Conservation (phyloP, 1,284 basidiomycete species). For the Psilocybe mexicana region DNA sequence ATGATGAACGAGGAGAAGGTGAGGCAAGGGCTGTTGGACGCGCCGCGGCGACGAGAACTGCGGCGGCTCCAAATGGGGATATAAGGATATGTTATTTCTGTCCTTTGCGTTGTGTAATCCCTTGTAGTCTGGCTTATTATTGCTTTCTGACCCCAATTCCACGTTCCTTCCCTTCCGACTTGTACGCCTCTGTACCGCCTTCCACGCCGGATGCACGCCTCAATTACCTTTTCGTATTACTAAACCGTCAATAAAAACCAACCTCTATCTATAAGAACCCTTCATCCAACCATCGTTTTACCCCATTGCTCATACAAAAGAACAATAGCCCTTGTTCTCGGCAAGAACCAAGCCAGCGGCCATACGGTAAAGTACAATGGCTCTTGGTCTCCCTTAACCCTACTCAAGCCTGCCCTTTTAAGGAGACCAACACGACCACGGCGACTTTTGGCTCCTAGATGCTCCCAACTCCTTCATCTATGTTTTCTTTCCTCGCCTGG, state of each 20-base stretch:
- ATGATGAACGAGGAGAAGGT: not conserved
- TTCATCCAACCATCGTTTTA: conserved; percentile 4
- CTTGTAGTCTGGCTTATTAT: not conserved
- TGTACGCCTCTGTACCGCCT: conserved; percentile 3
- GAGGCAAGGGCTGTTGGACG: not conserved
- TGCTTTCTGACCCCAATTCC: conserved; percentile 3
- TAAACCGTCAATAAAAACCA: conserved; percentile 3
- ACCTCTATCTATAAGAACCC: not conserved
- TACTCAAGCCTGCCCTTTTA: conserved; percentile 10
- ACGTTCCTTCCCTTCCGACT: conserved; percentile 16
- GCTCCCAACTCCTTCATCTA: conserved; percentile 32
- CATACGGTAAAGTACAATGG: conserved; percentile 25
- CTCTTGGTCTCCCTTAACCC: conserved; percentile 5
- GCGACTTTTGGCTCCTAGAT: conserved; percentile 1
- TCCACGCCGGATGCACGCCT: conserved; percentile 24
- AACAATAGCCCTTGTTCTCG: conserved; percentile 31
- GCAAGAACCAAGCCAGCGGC: conserved; percentile 4
- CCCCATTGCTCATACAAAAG: conserved; percentile 24
- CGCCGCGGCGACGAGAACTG: not conserved
- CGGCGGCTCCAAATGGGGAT: conserved; percentile 1
- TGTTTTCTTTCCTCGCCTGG: conserved; percentile 69
- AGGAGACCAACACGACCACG: conserved; percentile 7
- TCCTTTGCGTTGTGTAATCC: not conserved
- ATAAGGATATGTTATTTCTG: not conserved
- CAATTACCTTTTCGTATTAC: not conserved